Conservation (phyloP, 768 basidiomycete species). For the Austroboletus eburneus region DNA sequence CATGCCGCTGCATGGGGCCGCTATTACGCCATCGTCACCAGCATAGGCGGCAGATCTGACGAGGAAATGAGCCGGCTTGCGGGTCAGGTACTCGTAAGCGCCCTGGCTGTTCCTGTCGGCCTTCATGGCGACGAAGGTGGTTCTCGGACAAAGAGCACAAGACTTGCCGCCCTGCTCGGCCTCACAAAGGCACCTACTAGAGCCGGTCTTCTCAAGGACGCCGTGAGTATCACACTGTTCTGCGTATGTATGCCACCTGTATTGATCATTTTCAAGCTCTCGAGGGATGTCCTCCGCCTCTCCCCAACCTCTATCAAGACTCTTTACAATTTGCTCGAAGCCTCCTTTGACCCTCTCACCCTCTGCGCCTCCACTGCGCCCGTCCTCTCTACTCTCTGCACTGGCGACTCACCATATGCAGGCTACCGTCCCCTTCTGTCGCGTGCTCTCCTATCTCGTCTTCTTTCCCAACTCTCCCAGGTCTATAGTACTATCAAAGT, state of each 20-base stretch:
- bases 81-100: slow-evolving; percentile 86
- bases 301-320: slow-evolving; percentile 68
- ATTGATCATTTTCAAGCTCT: slow-evolving; percentile 48
- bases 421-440: no score
- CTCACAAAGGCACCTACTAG: slow-evolving; percentile 82
- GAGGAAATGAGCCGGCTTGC: slow-evolving; percentile 80
- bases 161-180: slow-evolving; percentile 82
- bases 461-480: slow-evolving; percentile 87
- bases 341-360: no score
- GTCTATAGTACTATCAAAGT: slow-evolving; percentile 88
- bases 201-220: slow-evolving; percentile 80
- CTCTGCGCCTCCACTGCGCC: no score
- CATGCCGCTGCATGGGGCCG: slow-evolving; percentile 95
- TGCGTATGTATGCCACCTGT: not conserved
- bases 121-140: slow-evolving; percentile 49
- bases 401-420: no score
- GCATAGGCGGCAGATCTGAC: slow-evolving; percentile 69
- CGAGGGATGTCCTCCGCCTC: slow-evolving; percentile 78
- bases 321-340: slow-evolving; percentile 87
- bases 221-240: no score
- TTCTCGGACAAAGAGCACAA: slow-evolving; percentile 62
- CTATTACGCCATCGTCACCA: slow-evolving; percentile 71
- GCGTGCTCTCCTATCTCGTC: no score
- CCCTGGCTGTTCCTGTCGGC: slow-evolving; percentile 89
- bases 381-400: no score